Base-by-base conservation (phyloP, 1,139 yeast species). In the Yamadazyma epiphylla region DNA sequence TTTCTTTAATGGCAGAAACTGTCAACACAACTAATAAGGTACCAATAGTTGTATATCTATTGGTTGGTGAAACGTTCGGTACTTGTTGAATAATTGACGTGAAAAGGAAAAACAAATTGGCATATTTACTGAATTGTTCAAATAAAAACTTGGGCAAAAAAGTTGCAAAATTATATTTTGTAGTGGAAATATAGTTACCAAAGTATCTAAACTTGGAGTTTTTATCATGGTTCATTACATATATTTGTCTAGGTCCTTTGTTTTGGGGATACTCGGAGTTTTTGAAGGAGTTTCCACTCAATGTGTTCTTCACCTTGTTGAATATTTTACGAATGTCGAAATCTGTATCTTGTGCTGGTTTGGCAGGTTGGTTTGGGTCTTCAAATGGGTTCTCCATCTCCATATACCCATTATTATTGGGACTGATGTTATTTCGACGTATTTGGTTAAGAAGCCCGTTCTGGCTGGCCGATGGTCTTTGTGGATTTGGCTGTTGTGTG, bases 41-140 rank as follows among this genome's bases (percentile, higher is more conserved):
- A 23, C 95, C 95, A 35, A 91, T 85, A 0, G 99, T 94, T 5
- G 99, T 94, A 52, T 80, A 94, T 58, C 96, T 67, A 58, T 91
- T 94, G 0, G 98, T 94, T 4, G 99, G 99, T 0, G 96, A 81
- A 4, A 91, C 97, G 43, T 82, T 77, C 4, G 98, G 99, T 10
- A 94, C 97, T 55, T 94, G 99, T 62, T 94, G 99, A 45, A 94
- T 91, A 25, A 77, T 71, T 4, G 97, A 84, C 1, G 99, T 94
- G 64, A 87, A 86, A 32, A 94, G 63, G 56, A 94, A 94, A 59
- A 94, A 94, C 55, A 94, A 66, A 53, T 94, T 94, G 16, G 99
- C 97, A 55, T 94, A 94, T 55, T 91, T 94, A 40, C 96, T 85
- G 58, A 94, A 94, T 58, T 94, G 98, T 60, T 94, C 98, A 49